Base-by-base conservation (phyloP, 805 yeast species). In the Candida sphagnicola region DNA sequence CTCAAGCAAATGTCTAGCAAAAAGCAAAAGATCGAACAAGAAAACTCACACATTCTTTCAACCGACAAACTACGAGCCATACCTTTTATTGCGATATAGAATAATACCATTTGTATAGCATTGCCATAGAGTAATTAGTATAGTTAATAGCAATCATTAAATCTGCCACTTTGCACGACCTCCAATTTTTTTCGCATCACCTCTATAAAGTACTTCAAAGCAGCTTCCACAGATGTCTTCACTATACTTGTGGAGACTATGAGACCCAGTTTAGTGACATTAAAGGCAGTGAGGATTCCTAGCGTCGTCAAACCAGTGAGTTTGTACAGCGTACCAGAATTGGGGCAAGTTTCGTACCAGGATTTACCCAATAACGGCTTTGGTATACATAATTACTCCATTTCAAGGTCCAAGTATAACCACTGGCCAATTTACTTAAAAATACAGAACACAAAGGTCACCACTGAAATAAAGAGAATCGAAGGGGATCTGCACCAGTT, bases 361-460 rank as follows among this genome's bases (percentile, higher is more conserved):
- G 64, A 54, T 31, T 48, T 54, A 28, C 65, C 61, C 15, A 62
- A 53, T 49, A 58, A 53, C 31, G 66, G 61, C 26, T 70, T 57
- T 42, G 71, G 66, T 34, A 43, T 39, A 16, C 54, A 63, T 5
- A 59, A 62, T 33, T 77, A 77, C 49, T 54, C 49, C 50, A 53
- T 77, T 23, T 46, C 60, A 16, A 78, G 83, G 56, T 71, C 86
- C 5, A 61, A 72, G 12, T 69, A 65, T 34, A 88, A 91, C 4
- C 79, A 83, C 54, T 68, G 89, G 55, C 96, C 96, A n/a, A 85
- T 88, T 1, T 88, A 88, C 62, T 69, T 75, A 38, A 87, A 84
- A 45, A 59, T 70, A 45, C 85, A 80, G 55, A 76, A 78, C 43
- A 77, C 80, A 17, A 80, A 78, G 43, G 62, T 71, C n/a, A 74